A percentile compares a stretch with the other conserved stretches of the same genome.
Evolutionary conservation across 805 yeast species (phyloP).

Genomic region (Saccharomyces mikatae): DNA sequence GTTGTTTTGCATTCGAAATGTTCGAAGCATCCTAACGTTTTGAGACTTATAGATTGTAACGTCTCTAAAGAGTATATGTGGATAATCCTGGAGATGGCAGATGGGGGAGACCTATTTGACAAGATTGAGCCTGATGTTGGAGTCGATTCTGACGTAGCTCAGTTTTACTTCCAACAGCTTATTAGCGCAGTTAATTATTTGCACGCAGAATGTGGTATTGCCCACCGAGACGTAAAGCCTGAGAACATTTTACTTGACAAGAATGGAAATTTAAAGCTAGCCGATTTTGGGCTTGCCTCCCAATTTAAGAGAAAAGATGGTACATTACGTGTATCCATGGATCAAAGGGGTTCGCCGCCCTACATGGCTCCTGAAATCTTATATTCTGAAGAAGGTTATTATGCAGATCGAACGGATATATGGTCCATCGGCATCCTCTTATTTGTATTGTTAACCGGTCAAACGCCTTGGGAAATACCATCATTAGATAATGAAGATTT

Average conservation of each 20-base stretch:
- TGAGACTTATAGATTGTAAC: conserved; percentile 46
- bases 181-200: conserved; percentile 51
- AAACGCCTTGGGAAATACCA: conserved; percentile 69
- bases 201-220: conserved; percentile 56
- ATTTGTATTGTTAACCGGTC: conserved; percentile 56
- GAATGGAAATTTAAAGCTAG: conserved; percentile 59
- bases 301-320: conserved; percentile 47
- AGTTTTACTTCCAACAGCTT: conserved; percentile 60
- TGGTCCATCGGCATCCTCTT: conserved; percentile 67
- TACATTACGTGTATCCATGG: conserved; percentile 37
- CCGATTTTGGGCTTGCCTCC: conserved; percentile 71
- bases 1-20: conserved; percentile 52
- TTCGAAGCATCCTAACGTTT: conserved; percentile 51
- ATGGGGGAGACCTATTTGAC: conserved; percentile 71
- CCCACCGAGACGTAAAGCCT: conserved; percentile 71
- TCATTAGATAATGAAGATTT: conserved; percentile 43
- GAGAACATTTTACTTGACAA: conserved; percentile 61
- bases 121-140: conserved; percentile 73
- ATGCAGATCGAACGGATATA: conserved; percentile 50
- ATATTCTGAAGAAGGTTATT: conserved; percentile 35
- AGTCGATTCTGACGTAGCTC: conserved; percentile 56
- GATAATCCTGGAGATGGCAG: conserved; percentile 60
- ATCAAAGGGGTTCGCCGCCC: conserved; percentile 68
- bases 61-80: conserved; percentile 51
- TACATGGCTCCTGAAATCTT: conserved; percentile 72